These are phyloP conservation scores for Mycena floridula DNA, from an alignment of 768 basidiomycete species.

Conservation along the genomic window DNA sequence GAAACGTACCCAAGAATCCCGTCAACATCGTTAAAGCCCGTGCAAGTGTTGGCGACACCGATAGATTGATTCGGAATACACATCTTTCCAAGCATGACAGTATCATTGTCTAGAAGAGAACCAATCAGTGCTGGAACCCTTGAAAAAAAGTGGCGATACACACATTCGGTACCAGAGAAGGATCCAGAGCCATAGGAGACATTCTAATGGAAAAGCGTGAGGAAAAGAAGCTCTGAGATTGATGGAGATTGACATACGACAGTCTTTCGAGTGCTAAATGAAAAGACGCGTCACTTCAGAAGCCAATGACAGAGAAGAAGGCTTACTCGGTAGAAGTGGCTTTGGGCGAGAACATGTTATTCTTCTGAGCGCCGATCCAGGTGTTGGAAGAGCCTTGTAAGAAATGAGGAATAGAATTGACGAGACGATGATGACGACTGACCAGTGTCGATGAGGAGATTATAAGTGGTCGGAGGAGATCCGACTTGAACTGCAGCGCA, in stretches of 20 bases:
- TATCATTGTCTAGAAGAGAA: conserved; percentile 36
- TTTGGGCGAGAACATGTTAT: conserved; percentile 41
- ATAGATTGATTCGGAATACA: conserved; percentile 39
- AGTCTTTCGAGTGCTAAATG: conserved; percentile 20
- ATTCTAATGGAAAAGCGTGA: conserved; percentile 28
- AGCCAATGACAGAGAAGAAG: conserved; percentile 11
- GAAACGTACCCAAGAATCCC: conserved; percentile 42
- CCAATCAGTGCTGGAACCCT: not conserved
- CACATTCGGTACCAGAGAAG: conserved; percentile 49
- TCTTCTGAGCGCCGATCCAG: conserved; percentile 48
- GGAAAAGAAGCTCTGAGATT: too few species aligned
- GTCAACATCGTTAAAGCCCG: conserved; percentile 41
- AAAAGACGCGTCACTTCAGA: not conserved
- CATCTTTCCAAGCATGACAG: conserved; percentile 41
- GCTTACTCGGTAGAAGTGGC: conserved; percentile 32
- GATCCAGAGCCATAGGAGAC: conserved; percentile 50
- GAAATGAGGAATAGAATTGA: not conserved
- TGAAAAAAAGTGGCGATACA: conserved; percentile 9
- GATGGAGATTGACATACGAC: conserved; percentile 32
- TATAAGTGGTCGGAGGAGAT: conserved; percentile 39
- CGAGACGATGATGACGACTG: conserved; percentile 11
- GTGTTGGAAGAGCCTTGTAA: conserved; percentile 34
- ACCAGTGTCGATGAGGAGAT: conserved; percentile 56
- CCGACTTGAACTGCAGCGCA: conserved; percentile 47
- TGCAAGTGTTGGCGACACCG: conserved; percentile 36